Evolutionary conservation across 2,329 filamentous ascomycete species (phyloP).

Genomic region (Talaromyces sp.): DNA sequence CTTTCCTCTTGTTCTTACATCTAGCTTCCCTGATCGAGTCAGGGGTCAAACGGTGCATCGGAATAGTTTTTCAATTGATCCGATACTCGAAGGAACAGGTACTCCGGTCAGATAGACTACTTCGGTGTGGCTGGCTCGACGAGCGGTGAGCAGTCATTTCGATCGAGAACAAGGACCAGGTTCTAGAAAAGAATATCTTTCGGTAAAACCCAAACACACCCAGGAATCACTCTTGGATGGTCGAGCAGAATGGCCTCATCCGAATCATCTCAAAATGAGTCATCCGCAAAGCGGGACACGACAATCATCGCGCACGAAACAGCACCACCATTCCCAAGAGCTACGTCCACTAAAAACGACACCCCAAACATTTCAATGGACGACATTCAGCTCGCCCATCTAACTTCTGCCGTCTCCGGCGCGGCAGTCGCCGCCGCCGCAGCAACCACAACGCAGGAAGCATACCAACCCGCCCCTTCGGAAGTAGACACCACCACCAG

Average conservation of each 20-base stretch:
- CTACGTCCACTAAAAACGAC: background rate
- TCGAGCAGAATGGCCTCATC: background rate
- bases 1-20: background rate
- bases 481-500: background rate
- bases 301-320: background rate
- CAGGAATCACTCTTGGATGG: no score
- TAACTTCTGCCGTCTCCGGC: conserved; percentile 27
- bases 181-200: background rate
- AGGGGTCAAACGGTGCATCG: background rate
- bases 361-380: background rate
- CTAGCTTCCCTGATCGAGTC: background rate
- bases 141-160: no score
- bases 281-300: background rate
- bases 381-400: conserved; percentile 19
- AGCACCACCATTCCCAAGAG: background rate
- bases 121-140: background rate
- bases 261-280: conserved; percentile 3
- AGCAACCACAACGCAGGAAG: conserved; percentile 1
- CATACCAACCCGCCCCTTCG: conserved; percentile 4
- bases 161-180: background rate
- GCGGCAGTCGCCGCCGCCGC: conserved; percentile 13
- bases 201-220: background rate
- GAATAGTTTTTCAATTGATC: background rate
- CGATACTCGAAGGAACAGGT: background rate
- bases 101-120: background rate